Base-by-base conservation (phyloP, 208 protist species). In the Angomonas desouzai region DNA sequence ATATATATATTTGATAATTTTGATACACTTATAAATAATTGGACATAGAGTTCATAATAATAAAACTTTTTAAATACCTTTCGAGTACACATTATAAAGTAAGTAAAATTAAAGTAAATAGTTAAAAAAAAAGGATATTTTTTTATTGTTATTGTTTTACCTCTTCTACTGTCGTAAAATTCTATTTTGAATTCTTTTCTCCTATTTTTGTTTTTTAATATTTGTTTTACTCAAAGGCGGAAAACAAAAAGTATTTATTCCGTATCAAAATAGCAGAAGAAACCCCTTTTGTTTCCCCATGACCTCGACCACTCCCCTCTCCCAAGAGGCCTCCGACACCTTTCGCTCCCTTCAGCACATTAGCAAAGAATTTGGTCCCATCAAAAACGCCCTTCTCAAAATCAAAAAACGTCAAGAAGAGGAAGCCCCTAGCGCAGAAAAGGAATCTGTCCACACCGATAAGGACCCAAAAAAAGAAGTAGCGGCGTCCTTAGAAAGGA, bases 301-400 rank as follows among this genome's bases (percentile, higher is more conserved):
- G 7, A 18, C 18, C 6, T 27, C 33, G n/a, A 57, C 7, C 4
- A 55, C n/a, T 7, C 9, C 34, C 7, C 9, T 1, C 30, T 3
- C 48, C 9, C 69, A 84, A 30, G 88, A 92, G 32, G 69, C 83
- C 34, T 30, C 65, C 30, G 88, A 94, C 18, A 68, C 77, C 16
- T 57, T 91, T 34, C 84, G 83, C 2, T 74, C 90, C 57, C 59
- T 94, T 29, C 77, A 85, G 62, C 91, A 94, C 51, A 71, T 94
- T 3, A 74, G 71, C 29, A 87, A 89, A 57, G 88, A 94, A 64
- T 66, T 94, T 13, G 72, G 82, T 29, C 88, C 88, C 1, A 85
- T 94, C 3, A 89, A 87, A 22, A 73, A 77, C 23, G 88, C 88
- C 1, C 61, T 94, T 18, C 48, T 74, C 9, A 68, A 81, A 0